Evolutionary conservation across 225 moss, liverwort and hornwort genomes (phyloP).

Genomic region (Neckera pumila): DNA sequence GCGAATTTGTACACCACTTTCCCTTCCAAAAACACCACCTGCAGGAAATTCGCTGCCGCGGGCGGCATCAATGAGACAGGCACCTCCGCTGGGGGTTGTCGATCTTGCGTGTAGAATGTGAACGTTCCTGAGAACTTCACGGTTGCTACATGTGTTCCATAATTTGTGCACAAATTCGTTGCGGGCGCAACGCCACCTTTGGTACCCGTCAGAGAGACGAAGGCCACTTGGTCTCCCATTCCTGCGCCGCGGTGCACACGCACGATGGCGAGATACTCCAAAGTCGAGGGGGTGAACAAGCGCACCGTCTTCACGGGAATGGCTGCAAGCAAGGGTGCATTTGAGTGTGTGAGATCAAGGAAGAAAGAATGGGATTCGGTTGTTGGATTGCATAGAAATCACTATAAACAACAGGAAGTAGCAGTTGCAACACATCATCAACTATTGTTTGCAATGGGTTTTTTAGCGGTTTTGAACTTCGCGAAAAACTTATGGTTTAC

Average conservation of each 20-base stretch:
- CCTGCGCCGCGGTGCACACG: background rate
- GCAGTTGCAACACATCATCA: background rate
- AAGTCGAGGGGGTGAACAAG: slow-evolving; percentile 17
- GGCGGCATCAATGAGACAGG: background rate
- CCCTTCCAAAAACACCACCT: slow-evolving; percentile 14
- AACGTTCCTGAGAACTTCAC: slow-evolving; percentile 17
- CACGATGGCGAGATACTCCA: slow-evolving; percentile 14
- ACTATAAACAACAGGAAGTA: background rate
- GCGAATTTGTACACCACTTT: slow-evolving; percentile 6
- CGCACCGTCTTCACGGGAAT: background rate
- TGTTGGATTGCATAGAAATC: background rate
- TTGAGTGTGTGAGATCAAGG: background rate
- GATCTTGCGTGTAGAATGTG: slow-evolving; percentile 25
- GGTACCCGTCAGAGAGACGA: background rate
- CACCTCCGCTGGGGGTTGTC: background rate
- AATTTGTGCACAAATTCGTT: background rate
- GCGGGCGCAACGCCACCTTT: slow-evolving; percentile 1
- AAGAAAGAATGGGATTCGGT: background rate
- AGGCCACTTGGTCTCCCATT: slow-evolving; percentile 9
- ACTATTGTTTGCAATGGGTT: too few relatives aligned
- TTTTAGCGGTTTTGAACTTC: too few relatives aligned
- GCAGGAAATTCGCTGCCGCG: background rate
- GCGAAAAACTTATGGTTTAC: too few relatives aligned
- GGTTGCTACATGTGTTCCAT: background rate
- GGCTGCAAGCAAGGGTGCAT: background rate